Percentiles rank a stretch among this genome's conserved stretches.
phyloP scores from a whole-genome alignment of 345 rosid species.

The Clausena lansium region DNA sequence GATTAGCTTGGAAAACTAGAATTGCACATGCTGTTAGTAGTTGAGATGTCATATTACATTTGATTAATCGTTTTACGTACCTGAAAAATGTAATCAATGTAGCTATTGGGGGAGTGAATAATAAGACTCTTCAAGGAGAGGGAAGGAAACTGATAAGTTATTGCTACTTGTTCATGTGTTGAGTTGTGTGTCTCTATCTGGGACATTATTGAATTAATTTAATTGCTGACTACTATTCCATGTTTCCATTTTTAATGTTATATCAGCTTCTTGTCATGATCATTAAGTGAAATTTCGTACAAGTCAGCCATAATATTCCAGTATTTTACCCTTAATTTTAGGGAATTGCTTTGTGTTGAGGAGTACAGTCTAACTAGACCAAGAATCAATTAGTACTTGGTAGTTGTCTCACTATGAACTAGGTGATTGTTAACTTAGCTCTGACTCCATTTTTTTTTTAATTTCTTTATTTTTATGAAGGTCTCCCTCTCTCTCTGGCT shows the following conservation, averaged over 20 bases:
- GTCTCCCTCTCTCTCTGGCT: not conserved
- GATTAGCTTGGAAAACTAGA: constrained; percentile 11
- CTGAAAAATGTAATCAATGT: not conserved
- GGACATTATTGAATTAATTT: not conserved
- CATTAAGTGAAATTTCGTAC: not conserved
- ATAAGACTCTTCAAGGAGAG: not conserved
- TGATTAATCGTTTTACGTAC: not conserved
- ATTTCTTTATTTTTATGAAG: too few species aligned
- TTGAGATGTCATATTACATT: constrained; percentile 18
- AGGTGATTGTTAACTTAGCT: not conserved
- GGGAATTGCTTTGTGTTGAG: constrained; percentile 22
- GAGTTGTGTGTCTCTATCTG: not conserved
- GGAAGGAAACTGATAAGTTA: not conserved
- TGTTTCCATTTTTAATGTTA: not conserved
- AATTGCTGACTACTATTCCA: not conserved
- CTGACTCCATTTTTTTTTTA: not conserved
- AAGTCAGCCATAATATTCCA: constrained; percentile 8
- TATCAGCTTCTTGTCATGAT: constrained; percentile 5
- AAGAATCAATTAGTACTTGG: not conserved
- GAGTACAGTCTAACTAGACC: not conserved
- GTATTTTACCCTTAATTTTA: not conserved
- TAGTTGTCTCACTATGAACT: not conserved
- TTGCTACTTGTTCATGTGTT: not conserved
- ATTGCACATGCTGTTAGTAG: constrained; percentile 27
- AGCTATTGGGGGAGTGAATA: not conserved